These are phyloP conservation scores for Neurospora sp. DNA, from an alignment of 495 filamentous ascomycete genomes.

Conservation along the genomic window DNA sequence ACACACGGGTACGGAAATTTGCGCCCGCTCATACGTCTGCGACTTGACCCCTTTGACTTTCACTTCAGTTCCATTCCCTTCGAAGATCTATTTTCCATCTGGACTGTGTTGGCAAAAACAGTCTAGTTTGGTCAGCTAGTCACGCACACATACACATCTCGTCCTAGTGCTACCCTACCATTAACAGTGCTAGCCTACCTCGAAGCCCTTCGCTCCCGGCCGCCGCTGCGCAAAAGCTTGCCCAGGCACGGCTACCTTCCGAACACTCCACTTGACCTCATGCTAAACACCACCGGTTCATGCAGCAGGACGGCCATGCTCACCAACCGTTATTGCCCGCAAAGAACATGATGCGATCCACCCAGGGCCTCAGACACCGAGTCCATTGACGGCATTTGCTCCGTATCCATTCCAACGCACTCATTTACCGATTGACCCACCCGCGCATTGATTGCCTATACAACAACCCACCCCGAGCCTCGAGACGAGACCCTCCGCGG, in stretches of 20 bases:
- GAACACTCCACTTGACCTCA: constrained; percentile 10
- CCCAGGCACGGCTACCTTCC: neutral
- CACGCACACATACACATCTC: neutral
- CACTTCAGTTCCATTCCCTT: neutral
- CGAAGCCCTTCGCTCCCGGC: neutral
- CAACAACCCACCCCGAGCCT: neutral
- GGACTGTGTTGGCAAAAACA: neutral
- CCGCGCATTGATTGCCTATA: constrained; percentile 18
- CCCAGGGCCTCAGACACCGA: constrained; percentile 28
- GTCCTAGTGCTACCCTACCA: neutral
- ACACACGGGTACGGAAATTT: neutral
- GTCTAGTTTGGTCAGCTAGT: neutral
- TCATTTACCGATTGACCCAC: constrained; percentile 13
- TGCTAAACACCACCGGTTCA: constrained; percentile 25
- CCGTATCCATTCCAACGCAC: constrained; percentile 6
- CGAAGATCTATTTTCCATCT: neutral
- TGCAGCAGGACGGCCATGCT: constrained; percentile 17
- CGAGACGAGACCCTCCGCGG: neutral
- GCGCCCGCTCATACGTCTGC: neutral
- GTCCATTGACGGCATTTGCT: constrained; percentile 24
- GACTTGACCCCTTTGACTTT: neutral
- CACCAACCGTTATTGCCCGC: constrained; percentile 7
- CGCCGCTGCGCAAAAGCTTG: neutral
- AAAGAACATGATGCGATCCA: constrained; percentile 31
- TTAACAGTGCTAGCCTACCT: neutral